Base-by-base conservation (phyloP, 1,139 yeast species). In the Candida smagusa region DNA sequence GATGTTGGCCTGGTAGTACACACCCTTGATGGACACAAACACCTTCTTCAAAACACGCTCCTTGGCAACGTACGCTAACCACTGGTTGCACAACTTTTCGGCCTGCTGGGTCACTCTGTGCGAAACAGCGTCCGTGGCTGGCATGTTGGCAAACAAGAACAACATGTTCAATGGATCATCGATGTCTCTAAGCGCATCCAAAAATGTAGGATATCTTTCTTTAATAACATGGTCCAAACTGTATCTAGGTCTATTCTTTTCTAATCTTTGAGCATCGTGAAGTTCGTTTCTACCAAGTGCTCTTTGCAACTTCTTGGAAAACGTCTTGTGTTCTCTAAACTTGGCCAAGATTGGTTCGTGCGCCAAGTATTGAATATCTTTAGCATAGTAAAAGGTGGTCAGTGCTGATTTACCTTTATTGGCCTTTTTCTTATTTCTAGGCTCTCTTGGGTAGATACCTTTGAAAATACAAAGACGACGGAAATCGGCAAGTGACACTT, bases 401-500 rank as follows among this genome's bases (percentile, higher is more conserved):
- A 96, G 96, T 12, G 95, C 95, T 9, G 97, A 88, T 16, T 96
- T 86, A 19, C 98, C 98, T 64, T 88, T 90, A 65, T 90, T 92
- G 44, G 97, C 97, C 75, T 88, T 90, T 80, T 86, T 89, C 70
- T 89, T 90, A 65, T 87, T 89, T 55, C 94, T 75, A 37, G 98
- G 97, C 60, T 92, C 98, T 61, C 99, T 79, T 40, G 99, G 99
- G 61, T 83, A 84, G 45, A 84, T 84, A 34, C 99, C 99, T 62
- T 92, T 92, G 77, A 92, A 88, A 59, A 92, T 92, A 75, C 98
- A 92, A 56, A 92, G 76, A 58, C 97, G 79, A 68, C 98, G 85
- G 78, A 92, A 92, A 66, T 92, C 98, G n/a, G 97, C 97, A 43
- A 94, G 74, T 2, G 97, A 85, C 33, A 94, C 85, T 65, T 92